Evolutionary conservation across 352 stramenopile genomes (phyloP).

Genomic region (Phytophthora brassicae): DNA sequence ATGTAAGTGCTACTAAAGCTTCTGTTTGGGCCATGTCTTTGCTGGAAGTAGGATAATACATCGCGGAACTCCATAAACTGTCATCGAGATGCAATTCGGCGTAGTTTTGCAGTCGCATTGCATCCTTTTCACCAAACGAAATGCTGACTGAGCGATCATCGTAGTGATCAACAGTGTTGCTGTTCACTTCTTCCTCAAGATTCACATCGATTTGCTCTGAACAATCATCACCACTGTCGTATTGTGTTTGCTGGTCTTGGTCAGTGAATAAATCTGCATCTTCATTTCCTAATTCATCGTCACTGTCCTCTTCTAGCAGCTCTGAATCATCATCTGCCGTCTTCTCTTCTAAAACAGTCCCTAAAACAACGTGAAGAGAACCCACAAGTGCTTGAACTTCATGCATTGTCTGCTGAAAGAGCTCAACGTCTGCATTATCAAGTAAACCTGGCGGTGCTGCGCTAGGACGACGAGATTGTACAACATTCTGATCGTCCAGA

Average conservation of each 20-base stretch:
- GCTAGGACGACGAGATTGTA: constrained; percentile 5
- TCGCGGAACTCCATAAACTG: constrained; percentile 37
- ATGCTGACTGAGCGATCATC: constrained; percentile 7
- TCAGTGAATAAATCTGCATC: constrained; percentile 8
- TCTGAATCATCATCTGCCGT: constrained; percentile 10
- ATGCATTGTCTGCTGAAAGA: constrained; percentile 34
- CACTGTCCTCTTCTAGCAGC: not conserved
- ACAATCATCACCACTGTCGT: not conserved
- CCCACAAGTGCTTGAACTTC: constrained; percentile 31
- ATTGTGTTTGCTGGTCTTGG: constrained; percentile 7
- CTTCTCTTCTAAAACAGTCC: constrained; percentile 25
- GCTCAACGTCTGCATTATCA: constrained; percentile 20
- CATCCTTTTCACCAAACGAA: constrained; percentile 26
- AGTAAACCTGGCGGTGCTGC: constrained; percentile 6
- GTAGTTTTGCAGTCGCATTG: constrained; percentile 29
- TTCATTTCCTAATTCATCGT: constrained; percentile 4
- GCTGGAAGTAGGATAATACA: constrained; percentile 29
- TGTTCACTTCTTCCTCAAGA: not conserved
- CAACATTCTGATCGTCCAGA: not conserved
- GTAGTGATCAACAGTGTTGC: not conserved
- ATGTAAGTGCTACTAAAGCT: constrained; percentile 28
- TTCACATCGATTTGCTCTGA: not conserved
- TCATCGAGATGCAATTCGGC: constrained; percentile 35
- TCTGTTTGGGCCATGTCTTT: constrained; percentile 11
- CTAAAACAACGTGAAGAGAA: constrained; percentile 32